Evolutionary conservation across 768 basidiomycete genomes (phyloP).

Genomic region (Hericium rajendrae): DNA sequence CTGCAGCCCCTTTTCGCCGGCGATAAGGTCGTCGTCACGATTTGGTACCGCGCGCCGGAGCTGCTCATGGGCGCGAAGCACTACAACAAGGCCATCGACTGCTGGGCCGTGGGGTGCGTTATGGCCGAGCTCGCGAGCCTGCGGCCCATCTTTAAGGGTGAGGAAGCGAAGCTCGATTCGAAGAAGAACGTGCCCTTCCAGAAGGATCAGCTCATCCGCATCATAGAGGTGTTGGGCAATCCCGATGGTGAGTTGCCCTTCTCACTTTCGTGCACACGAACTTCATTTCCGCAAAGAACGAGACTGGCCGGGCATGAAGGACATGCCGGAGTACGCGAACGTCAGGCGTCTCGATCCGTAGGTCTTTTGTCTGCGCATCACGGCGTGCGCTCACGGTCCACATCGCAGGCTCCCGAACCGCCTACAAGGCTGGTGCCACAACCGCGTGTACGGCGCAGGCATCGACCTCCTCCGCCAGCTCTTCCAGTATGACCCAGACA

Average conservation of each 20-base stretch:
- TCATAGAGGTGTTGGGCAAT: slow-evolving; percentile 91
- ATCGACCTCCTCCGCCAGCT: slow-evolving; percentile 80
- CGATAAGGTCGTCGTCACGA: slow-evolving; percentile 98
- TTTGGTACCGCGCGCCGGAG: slow-evolving; percentile 98
- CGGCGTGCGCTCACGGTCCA: neutral
- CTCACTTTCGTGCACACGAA: neutral
- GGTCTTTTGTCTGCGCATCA: slow-evolving; percentile 6
- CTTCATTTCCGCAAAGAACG: slow-evolving; percentile 40
- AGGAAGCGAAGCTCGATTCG: slow-evolving; percentile 93
- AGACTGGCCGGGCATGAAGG: slow-evolving; percentile 77
- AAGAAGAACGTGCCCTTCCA: slow-evolving; percentile 99
- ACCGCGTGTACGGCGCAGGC: slow-evolving; percentile 52
- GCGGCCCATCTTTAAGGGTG: slow-evolving; percentile 96
- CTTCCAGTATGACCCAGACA: slow-evolving; percentile 87
- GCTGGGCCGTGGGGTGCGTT: slow-evolving; percentile 98
- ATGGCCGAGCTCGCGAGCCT: slow-evolving; percentile 91
- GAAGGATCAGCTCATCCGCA: slow-evolving; percentile 87
- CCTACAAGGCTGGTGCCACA: slow-evolving; percentile 67
- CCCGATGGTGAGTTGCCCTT: slow-evolving; percentile 54
- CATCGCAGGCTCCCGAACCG: slow-evolving; percentile 43
- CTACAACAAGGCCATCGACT: slow-evolving; percentile 93
- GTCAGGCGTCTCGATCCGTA: slow-evolving; percentile 73
- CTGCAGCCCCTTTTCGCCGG: slow-evolving; percentile 86
- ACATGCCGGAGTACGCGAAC: slow-evolving; percentile 84
- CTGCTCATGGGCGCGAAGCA: slow-evolving; percentile 94